A percentile compares a stretch with the other conserved stretches of the same genome.
These are phyloP conservation scores for Plasmodium billcollinsi DNA, from an alignment of 169 alveolate genomes.

Conservation along the genomic window DNA sequence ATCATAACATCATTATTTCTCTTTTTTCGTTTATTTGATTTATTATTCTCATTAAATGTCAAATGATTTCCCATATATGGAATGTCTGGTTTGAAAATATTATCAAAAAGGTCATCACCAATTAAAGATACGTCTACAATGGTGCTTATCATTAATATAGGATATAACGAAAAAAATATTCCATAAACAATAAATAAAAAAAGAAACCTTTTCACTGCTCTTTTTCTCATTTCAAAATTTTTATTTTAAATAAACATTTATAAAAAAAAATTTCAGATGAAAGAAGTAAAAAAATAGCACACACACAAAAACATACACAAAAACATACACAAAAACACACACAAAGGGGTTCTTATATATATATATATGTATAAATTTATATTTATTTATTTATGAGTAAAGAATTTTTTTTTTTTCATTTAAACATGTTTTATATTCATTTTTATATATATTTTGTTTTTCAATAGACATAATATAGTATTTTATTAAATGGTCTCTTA, in stretches of 20 bases:
- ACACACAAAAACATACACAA: conserved; percentile 8
- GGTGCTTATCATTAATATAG: conserved; percentile 9
- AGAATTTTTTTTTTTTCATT: too few relatives aligned
- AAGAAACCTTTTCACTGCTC: conserved; percentile 34
- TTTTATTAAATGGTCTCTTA: too few relatives aligned
- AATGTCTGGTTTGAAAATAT: conserved; percentile 29
- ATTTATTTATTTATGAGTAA: neutral
- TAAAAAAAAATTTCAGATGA: neutral
- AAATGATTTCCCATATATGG: conserved; percentile 54
- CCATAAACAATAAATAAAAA: conserved; percentile 12
- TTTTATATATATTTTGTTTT: neutral
- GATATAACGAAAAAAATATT: conserved; percentile 20
- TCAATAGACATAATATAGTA: too few relatives aligned
- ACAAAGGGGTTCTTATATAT: neutral
- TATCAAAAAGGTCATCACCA: conserved; percentile 35
- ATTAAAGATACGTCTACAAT: conserved; percentile 25
- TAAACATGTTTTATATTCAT: neutral
- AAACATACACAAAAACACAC: conserved; percentile 7
- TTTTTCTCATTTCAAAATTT: neutral
- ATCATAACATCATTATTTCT: conserved; percentile 18
- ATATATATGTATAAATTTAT: neutral
- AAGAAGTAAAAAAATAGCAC: neutral
- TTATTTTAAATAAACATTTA: neutral
- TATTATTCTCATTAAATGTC: conserved; percentile 47
- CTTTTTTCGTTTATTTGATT: conserved; percentile 41